Evolutionary conservation across 257 asterid species (phyloP), one percentile per base, ranked within the genome.

Genomic region (Handroanthus guayacan): DNA sequence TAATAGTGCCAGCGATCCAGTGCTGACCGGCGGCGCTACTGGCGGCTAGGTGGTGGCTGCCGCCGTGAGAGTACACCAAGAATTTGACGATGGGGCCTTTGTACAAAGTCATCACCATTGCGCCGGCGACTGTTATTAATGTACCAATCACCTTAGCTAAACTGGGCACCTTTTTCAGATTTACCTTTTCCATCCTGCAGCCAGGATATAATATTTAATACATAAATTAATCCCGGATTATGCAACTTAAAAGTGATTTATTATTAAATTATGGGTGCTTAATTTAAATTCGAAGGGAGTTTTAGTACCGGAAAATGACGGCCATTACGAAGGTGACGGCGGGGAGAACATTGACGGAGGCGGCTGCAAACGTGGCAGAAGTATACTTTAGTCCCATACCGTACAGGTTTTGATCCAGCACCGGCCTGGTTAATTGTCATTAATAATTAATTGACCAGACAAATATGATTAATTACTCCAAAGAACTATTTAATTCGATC

Each of bases 291-390:
- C 1, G 18, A 10, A 6, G 44, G 39, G 10, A 37, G 9, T 55
- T 16, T 38, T 9, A 4, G 2, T 72, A 95, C 99, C 99, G 92
- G 96, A 92, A 92, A 62, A 88, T 61, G 58, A 95, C 74, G 0
- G 99, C 99, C 90, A 95, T 66, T 3, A 92, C 72, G 82, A 95
- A 95, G 77, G 99, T 95, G 74, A 92, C 62, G 75, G 99, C 99
- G 0, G 99, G 99, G 25, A 95, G 96, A 65, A 92, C 80, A 75
- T 95, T 95, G 13, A 86, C 90, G 17, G 85, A 80, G n/a, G 97
- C 99, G 0, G 99, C 87, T 54, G 98, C 96, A 71, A 91, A 95
- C 54, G 97, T 88, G 3, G 99, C 98, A 8, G 99, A 92, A 2
- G 99, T 92, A 20, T 84, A 87, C 78, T 93, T 89, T 79, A 95